A percentile compares a stretch with the other conserved stretches of the same genome.
Evolutionary conservation across 805 yeast species (phyloP).

Genomic region (Saturnispora gosingensis): DNA sequence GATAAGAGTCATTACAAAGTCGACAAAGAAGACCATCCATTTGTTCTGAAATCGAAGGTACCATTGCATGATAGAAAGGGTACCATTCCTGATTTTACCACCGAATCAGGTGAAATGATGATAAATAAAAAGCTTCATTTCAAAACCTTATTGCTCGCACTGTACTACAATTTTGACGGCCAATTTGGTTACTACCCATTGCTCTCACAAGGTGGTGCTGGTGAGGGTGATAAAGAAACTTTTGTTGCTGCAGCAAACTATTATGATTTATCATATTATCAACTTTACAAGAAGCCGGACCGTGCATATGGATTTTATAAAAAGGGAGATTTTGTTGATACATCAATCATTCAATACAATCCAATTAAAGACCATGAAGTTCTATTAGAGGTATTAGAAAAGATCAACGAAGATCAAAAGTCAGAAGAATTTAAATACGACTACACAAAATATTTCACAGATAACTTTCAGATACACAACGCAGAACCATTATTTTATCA

Average conservation of each 20-base stretch:
- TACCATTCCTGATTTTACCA: constrained; percentile 50
- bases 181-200: constrained; percentile 49
- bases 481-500: constrained; percentile 25
- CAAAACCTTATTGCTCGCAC: constrained; percentile 43
- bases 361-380: constrained; percentile 9
- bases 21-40: constrained; percentile 16
- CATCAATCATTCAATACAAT: constrained; percentile 15
- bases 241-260: constrained; percentile 60
- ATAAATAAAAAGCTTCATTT: constrained; percentile 48
- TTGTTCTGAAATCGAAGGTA: constrained; percentile 14
- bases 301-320: constrained; percentile 11
- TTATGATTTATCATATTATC: constrained; percentile 40
- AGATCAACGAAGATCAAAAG: constrained; percentile 12
- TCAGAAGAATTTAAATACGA: constrained; percentile 9
- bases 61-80: constrained; percentile 55
- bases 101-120: constrained; percentile 58
- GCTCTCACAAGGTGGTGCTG: constrained; percentile 51
- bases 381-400: constrained; percentile 13
- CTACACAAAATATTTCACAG: constrained; percentile 13
- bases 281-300: constrained; percentile 31
- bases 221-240: constrained; percentile 82
- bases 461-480: constrained; percentile 13
- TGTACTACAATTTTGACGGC: constrained; percentile 54
- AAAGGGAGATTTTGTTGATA: constrained; percentile 14
- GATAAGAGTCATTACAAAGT: constrained; percentile 13